Evolutionary conservation across 345 rosid genomes (phyloP), one percentile per base, ranked within the genome.

Genomic region (Excoecaria agallocha): DNA sequence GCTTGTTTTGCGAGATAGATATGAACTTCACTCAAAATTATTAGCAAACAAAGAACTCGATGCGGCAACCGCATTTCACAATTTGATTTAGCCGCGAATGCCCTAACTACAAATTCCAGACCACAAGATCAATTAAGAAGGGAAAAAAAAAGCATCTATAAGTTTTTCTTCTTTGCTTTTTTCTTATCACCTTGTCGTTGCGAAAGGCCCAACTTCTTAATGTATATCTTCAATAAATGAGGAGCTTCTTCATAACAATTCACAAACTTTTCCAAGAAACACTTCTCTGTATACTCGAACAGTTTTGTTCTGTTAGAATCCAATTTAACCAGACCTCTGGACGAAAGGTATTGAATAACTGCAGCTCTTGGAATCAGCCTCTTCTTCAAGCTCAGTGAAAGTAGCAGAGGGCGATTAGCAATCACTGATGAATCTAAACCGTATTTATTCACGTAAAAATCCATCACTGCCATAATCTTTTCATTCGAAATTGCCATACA

Each of bases 361-460:
- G 19, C 30, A 54, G 45, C 77, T 39, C 76, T 73, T 50, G 76
- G 70, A 62, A 63, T 12, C 11, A 63, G 49, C 19, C 91, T 85
- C 83, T 80, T 89, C 66, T 86, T 81, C 76, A 86, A 66, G 74
- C 83, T 86, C 17, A 66, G 80, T 48, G 72, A 58, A 38, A 87
- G 35, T 7, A 87, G 71, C 15, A 59, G 63, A 0, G 90, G 89
- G 15, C 72, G 54, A 54, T 54, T 17, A 6, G 80, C 87, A 13
- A 89, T 71, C 24, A 56, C 48, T 20, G 73, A 66, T 13, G 93
- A 67, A 8, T 30, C 67, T 60, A 73, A 41, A 0, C 81, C 85
- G 84, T 87, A 69, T 80, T 86, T 76, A 12, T 83, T 81, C 3
- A 86, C 87, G 12, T 82, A 70, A 79, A 78, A 80, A 65, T 84